A percentile compares a stretch with the other conserved stretches of the same genome.
Evolutionary conservation across 257 asterid genomes (phyloP).

Genomic region (Solanum rostratum): DNA sequence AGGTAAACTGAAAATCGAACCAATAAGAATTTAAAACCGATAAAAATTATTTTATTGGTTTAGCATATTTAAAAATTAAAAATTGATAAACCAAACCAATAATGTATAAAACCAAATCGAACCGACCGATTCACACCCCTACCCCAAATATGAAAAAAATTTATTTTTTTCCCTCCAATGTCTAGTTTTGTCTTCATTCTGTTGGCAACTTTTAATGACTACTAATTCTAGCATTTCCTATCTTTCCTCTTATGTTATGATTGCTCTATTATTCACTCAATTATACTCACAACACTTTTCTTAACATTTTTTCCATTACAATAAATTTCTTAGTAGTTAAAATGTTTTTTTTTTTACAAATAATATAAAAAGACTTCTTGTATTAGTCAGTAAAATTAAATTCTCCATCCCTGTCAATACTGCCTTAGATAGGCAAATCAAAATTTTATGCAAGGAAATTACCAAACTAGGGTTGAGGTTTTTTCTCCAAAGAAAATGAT

Average conservation of each 20-base stretch:
- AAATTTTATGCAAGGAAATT: not conserved
- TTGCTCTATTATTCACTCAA: not conserved
- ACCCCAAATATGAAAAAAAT: too few species aligned
- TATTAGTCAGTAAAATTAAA: not conserved
- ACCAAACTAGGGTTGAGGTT: not conserved
- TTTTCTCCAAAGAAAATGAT: not conserved
- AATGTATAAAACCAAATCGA: too few species aligned
- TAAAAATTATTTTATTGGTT: too few species aligned
- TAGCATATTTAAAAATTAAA: too few species aligned
- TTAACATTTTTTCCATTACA: not conserved
- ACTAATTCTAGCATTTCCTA: not conserved
- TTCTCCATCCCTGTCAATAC: not conserved
- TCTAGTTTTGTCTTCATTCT: not conserved
- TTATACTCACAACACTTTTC: not conserved
- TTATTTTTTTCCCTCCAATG: too few species aligned
- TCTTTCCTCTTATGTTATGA: not conserved
- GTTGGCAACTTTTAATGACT: not conserved
- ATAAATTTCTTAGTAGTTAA: not conserved
- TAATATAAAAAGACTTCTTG: not conserved
- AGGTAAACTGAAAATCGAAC: too few species aligned
- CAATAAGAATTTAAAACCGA: too few species aligned
- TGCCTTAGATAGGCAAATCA: not conserved
- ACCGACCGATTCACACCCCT: too few species aligned
- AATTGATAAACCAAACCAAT: too few species aligned
- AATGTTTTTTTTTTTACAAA: not conserved